phyloP scores from a whole-genome alignment of 148 eudicot species.

The Diospyros kaki region DNA sequence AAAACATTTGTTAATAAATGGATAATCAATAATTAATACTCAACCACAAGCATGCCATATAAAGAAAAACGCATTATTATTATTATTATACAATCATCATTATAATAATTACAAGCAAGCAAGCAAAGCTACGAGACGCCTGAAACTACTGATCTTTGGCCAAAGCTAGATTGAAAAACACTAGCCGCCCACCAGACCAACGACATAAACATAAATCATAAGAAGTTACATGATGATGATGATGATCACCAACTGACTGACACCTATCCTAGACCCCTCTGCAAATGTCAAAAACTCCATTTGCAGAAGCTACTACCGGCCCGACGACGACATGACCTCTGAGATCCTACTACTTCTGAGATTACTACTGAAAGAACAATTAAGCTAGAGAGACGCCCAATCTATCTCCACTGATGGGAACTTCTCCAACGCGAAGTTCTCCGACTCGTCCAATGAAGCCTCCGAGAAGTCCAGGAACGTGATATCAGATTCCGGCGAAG shows the following conservation, averaged over 20 bases:
- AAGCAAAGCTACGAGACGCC: neutral
- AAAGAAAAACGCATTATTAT: too few species aligned
- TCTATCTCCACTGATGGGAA: slow-evolving; percentile 59
- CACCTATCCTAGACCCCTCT: slow-evolving; percentile 17
- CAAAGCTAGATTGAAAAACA: slow-evolving; percentile 21
- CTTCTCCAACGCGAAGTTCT: slow-evolving; percentile 39
- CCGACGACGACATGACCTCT: neutral
- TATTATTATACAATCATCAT: too few species aligned
- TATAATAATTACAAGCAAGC: too few species aligned
- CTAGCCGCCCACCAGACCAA: slow-evolving; percentile 26
- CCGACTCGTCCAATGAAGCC: slow-evolving; percentile 23
- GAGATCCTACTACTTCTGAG: too few species aligned
- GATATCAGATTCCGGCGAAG: slow-evolving; percentile 38
- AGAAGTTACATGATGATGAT: neutral
- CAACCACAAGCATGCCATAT: too few species aligned
- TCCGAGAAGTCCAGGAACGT: slow-evolving; percentile 37
- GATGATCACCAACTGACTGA: neutral
- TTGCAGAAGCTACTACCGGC: slow-evolving; percentile 22
- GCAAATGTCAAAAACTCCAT: slow-evolving; percentile 53
- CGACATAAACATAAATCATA: slow-evolving; percentile 7
- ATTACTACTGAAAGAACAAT: neutral
- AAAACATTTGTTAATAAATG: too few species aligned
- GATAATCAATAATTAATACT: too few species aligned
- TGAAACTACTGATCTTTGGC: slow-evolving; percentile 7
- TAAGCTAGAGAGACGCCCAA: slow-evolving; percentile 31